Conservation (phyloP, 441 rosid genomes). For the Caryocar brasiliense region DNA sequence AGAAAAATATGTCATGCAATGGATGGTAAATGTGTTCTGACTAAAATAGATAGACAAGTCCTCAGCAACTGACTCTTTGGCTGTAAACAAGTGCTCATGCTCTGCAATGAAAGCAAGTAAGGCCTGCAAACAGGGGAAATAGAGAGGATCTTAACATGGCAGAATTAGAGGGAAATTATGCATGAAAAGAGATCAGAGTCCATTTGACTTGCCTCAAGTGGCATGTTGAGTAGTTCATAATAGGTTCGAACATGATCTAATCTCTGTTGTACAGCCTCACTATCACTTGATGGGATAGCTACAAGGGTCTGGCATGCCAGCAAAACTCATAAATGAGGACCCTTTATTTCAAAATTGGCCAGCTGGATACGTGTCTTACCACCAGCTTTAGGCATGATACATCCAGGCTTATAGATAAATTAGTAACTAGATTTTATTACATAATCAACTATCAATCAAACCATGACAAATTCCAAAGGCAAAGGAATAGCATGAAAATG, state of each 20-base stretch:
- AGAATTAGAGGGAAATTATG: not conserved
- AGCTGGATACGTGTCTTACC: not conserved
- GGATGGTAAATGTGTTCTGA: not conserved
- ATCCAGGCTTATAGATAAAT: too few species aligned
- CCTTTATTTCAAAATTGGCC: not conserved
- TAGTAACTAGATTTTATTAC: too few species aligned
- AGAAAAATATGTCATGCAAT: not conserved
- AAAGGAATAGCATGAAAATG: not conserved
- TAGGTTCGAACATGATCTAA: slow-evolving; percentile 84
- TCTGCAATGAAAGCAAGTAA: slow-evolving; percentile 81
- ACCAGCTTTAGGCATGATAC: too few species aligned
- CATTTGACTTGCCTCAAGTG: slow-evolving; percentile 64
- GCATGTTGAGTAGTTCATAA: slow-evolving; percentile 89
- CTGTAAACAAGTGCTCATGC: slow-evolving; percentile 56
- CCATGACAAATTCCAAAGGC: not conserved
- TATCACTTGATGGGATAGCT: slow-evolving; percentile 77
- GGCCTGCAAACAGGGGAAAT: slow-evolving; percentile 41
- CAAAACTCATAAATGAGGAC: not conserved
- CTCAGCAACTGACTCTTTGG: slow-evolving; percentile 53
- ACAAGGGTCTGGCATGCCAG: slow-evolving; percentile 61
- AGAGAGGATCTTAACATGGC: not conserved
- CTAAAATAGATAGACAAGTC: not conserved
- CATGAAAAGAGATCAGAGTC: not conserved
- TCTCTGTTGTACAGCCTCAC: slow-evolving; percentile 62
- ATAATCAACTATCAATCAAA: not conserved